phyloP scores from a whole-genome alignment of 148 eudicot species.

The Rhododendron ovatum region DNA sequence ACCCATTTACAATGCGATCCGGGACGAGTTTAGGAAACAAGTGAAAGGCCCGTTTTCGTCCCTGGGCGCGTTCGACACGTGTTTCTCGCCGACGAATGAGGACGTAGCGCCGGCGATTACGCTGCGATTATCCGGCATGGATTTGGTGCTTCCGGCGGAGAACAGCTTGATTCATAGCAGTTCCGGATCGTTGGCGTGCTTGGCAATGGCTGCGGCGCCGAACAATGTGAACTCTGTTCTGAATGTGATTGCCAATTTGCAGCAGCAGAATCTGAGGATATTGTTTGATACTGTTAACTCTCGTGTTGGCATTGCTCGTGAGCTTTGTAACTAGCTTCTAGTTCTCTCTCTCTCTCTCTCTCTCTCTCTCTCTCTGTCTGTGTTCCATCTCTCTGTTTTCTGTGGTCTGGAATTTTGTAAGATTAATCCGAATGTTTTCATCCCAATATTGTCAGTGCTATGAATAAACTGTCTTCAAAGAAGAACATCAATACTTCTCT shows the following conservation, averaged over 20 bases:
- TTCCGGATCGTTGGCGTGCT: constrained; percentile 60
- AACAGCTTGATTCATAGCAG: constrained; percentile 79
- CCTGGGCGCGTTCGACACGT: constrained; percentile 79
- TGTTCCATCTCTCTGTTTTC: background rate
- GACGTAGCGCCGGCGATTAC: constrained; percentile 49
- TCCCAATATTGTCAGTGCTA: background rate
- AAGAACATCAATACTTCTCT: background rate
- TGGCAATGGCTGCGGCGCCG: constrained; percentile 75
- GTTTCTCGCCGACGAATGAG: constrained; percentile 59
- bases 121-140: constrained; percentile 58
- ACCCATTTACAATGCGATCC: constrained; percentile 50
- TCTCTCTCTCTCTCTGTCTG: background rate
- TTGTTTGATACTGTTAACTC: constrained; percentile 63
- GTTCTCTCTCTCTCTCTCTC: background rate
- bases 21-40: constrained; percentile 69
- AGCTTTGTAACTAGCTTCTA: constrained; percentile 54
- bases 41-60: constrained; percentile 59
- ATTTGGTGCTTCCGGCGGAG: constrained; percentile 63
- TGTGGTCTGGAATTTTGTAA: constrained; percentile 3
- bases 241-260: constrained; percentile 80
- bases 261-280: constrained; percentile 88
- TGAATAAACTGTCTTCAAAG: background rate
- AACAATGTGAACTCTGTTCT: constrained; percentile 59
- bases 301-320: constrained; percentile 67
- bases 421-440: background rate